Base-by-base conservation (phyloP, 176 grass and related monocot species). In the Thalia dealbata region DNA sequence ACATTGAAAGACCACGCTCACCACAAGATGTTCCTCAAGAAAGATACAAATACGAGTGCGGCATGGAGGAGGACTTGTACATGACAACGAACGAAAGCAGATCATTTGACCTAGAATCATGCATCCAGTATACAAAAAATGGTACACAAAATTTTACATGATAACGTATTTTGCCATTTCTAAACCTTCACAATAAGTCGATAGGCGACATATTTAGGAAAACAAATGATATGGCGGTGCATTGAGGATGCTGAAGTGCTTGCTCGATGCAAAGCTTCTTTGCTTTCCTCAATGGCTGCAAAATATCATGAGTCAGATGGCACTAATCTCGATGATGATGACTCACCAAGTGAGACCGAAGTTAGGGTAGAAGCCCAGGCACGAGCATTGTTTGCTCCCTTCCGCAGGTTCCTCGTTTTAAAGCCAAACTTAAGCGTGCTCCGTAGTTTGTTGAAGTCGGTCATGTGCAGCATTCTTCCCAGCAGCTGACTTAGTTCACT, bases 331-430 rank as follows among this genome's bases (percentile, higher is more conserved):
- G 65, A 43, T 3, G 89, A 85, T 5, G 93, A 90, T 9, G 84
- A 58, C 81, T 97, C 84, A 45, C 93, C 89, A 12, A 92, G 81
- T 23, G 93, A 92, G 73, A 97, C 89, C 43, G 92, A 96, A 71
- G 92, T 21, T 82, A 96, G 84, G 0, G 89, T 88, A 29, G 93
- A 97, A 58, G 93, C 89, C 93, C 89, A 97, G 32, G 88, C 89
- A 11, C 82, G 82, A 50, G 93, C 93, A 69, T 89, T 97, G 73
- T 75, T 97, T 0, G 87, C 89, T 16, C 93, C 87, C 74, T 85
- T 90, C 70, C 81, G 80, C 67, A 97, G 72, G 44, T 78, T 84
- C 19, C 87, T 84, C 60, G 83, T 83, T 73, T 88, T 88, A 56
- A 85, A 88, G 61, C 77, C 67, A 67, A 95, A 71, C 76, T 84